Percentiles rank a stretch among this genome's conserved stretches.
Conservation (phyloP, 139 green algal genomes). For the Picocystis salinarum region DNA sequence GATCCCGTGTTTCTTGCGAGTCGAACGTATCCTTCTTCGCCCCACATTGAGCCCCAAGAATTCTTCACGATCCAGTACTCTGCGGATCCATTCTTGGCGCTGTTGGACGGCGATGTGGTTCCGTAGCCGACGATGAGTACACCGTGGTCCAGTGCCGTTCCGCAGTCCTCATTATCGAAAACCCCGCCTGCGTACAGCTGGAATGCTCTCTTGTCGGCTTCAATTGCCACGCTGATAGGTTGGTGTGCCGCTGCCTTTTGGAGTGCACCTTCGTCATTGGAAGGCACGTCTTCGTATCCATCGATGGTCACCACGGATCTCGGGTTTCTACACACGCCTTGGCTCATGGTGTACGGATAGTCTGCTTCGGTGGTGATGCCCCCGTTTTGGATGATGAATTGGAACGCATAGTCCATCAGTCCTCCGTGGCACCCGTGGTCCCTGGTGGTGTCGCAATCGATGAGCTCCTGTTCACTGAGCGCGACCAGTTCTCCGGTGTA, state of each 20-base stretch:
- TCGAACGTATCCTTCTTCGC: conserved; percentile 75
- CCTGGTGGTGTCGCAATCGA: conserved; percentile 62
- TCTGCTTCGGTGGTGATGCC: conserved; percentile 75
- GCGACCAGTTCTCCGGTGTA: conserved; percentile 50
- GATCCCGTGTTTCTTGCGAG: conserved; percentile 21
- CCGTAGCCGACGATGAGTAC: conserved; percentile 89
- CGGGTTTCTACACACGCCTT: conserved; percentile 28
- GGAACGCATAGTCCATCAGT: conserved; percentile 85
- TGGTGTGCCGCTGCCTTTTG: conserved; percentile 56
- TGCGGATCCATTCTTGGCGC: conserved; percentile 1
- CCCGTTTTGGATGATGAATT: conserved; percentile 68
- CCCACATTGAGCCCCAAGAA: conserved; percentile 74
- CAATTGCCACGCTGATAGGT: conserved; percentile 83
- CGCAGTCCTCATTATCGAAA: conserved; percentile 43
- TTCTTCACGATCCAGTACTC: conserved; percentile 95
- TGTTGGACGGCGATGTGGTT: conserved; percentile 5
- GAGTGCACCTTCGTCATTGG: conserved; percentile 42
- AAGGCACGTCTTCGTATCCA: conserved; percentile 71
- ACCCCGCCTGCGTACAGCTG: conserved; percentile 79
- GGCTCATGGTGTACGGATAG: conserved; percentile 57
- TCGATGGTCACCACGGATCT: conserved; percentile 39
- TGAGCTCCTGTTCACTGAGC: conserved; percentile 83
- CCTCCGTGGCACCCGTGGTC: conserved; percentile 72
- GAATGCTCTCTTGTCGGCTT: conserved; percentile 59
- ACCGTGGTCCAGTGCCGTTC: conserved; percentile 76